phyloP scores from a whole-genome alignment of 208 protist genomes.

The Acanthamoeba lenticulata region DNA sequence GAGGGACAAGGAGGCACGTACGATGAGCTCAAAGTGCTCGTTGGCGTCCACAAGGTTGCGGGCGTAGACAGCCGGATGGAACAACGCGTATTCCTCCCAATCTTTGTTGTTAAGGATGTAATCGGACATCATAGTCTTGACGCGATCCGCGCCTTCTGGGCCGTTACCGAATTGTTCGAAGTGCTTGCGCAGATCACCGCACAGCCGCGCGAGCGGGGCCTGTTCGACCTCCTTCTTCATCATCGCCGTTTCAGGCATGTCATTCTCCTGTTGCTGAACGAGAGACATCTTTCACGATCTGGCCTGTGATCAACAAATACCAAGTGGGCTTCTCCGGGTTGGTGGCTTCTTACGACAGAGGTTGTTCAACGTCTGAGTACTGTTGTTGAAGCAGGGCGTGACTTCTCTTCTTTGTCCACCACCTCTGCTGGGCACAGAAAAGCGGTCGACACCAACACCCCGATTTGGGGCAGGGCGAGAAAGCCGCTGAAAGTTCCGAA shows the following conservation, averaged over 20 bases:
- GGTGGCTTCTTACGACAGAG: too few species aligned
- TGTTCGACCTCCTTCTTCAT: not conserved
- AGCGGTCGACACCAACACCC: too few species aligned
- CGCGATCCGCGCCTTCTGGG: not conserved
- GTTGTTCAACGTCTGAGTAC: too few species aligned
- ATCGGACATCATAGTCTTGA: not conserved
- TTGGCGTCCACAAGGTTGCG: not conserved
- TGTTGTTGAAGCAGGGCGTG: too few species aligned
- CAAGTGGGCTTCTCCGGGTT: too few species aligned
- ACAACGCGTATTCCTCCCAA: not conserved
- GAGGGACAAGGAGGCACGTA: not conserved
- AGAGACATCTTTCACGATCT: too few species aligned
- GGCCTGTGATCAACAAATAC: too few species aligned
- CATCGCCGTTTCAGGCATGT: not conserved
- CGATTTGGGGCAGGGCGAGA: too few species aligned
- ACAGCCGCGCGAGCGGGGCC: not conserved
- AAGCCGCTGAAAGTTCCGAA: too few species aligned
- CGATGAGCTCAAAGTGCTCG: conserved; percentile 22
- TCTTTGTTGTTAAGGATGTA: not conserved
- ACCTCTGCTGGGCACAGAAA: too few species aligned
- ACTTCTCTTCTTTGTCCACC: too few species aligned
- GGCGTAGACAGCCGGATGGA: not conserved
- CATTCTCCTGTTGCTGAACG: not conserved
- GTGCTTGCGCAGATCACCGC: not conserved
- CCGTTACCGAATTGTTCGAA: not conserved